A percentile compares a stretch with the other conserved stretches of the same genome.
phyloP scores from a whole-genome alignment of 2,329 filamentous ascomycete genomes.

The Exophiala mesophila region DNA sequence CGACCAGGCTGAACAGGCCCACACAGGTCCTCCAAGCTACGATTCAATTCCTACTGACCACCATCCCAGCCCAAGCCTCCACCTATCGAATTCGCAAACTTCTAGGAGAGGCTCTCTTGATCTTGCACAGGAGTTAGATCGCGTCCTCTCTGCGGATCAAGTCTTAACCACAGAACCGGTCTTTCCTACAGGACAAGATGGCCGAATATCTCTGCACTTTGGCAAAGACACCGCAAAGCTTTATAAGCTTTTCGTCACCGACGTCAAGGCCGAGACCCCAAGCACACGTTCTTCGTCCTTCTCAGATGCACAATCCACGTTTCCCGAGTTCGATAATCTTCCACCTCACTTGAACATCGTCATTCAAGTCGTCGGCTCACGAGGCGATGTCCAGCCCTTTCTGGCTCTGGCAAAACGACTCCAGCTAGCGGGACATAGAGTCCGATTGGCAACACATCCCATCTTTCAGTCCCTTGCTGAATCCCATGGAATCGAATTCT shows the following conservation, averaged over 20 bases:
- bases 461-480: conserved; percentile 51
- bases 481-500: conserved; percentile 51
- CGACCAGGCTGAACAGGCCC: too few relatives aligned
- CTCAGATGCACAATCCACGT: too few relatives aligned
- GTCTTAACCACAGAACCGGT: too few relatives aligned
- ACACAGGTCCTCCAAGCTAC: too few relatives aligned
- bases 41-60: not conserved
- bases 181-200: not conserved
- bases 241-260: not conserved
- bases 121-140: not conserved
- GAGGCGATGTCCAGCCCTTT: conserved; percentile 56
- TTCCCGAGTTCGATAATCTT: too few relatives aligned
- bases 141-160: not conserved
- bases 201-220: not conserved
- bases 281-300: too few relatives aligned
- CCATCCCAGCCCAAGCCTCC: not conserved
- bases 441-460: conserved; percentile 53
- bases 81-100: too few relatives aligned
- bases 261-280: too few relatives aligned
- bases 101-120: too few relatives aligned
- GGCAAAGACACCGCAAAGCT: not conserved
- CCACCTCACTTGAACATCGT: conserved; percentile 43
- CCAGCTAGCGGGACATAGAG: conserved; percentile 48
- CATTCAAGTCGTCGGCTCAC: conserved; percentile 51
- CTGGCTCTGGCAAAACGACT: conserved; percentile 51